Percentiles rank a stretch among this genome's conserved stretches.
phyloP scores from a whole-genome alignment of 83 land plant species.

The Thuja plicata region DNA sequence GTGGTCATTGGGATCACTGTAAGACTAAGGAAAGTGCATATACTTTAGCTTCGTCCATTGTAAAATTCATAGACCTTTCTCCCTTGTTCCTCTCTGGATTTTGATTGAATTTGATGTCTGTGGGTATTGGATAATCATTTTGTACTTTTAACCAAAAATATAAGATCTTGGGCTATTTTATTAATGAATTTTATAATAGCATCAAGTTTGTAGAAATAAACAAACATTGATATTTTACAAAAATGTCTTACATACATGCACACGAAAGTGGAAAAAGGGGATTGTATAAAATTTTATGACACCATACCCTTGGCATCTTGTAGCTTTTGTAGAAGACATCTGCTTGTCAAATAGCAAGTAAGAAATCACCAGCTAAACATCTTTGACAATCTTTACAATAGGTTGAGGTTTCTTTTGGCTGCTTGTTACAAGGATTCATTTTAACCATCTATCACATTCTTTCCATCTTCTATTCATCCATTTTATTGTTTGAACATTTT shows the following conservation, averaged over 20 bases:
- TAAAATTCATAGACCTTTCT: not conserved
- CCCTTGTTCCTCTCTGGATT: not conserved
- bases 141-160: not conserved
- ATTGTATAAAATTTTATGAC: not conserved
- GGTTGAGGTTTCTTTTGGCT: slow-evolving; percentile 38
- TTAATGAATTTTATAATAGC: not conserved
- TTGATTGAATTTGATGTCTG: not conserved
- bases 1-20: too few species aligned
- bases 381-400: slow-evolving; percentile 78
- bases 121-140: not conserved
- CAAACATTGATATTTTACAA: not conserved
- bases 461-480: too few species aligned
- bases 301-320: slow-evolving; percentile 28
- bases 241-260: not conserved
- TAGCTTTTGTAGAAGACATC: slow-evolving; percentile 85
- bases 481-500: too few species aligned
- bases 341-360: slow-evolving; percentile 76
- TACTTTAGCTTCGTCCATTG: not conserved
- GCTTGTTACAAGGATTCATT: not conserved
- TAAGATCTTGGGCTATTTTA: not conserved
- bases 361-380: slow-evolving; percentile 81
- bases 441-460: not conserved
- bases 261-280: not conserved
- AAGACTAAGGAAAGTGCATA: not conserved
- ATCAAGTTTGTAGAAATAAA: not conserved